These are phyloP conservation scores for Lipomyces sp. DNA, from an alignment of 805 yeast species.

Conservation along the genomic window DNA sequence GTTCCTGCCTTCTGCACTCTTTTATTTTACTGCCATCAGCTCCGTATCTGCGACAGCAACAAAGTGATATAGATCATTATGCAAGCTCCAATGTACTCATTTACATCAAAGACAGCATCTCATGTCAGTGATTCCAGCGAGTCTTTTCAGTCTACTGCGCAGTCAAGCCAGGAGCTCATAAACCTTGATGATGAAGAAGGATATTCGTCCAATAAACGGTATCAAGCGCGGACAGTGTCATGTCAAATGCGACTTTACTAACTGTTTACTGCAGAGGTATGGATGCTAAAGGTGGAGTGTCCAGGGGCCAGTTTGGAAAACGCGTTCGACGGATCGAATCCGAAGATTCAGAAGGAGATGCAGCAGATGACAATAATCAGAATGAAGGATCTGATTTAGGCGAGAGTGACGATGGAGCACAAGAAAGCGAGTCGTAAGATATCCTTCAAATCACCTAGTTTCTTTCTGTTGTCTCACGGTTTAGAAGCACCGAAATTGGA, in stretches of 20 bases:
- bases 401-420: background rate
- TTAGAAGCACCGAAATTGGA: background rate
- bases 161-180: background rate
- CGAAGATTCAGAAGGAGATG: conserved; percentile 1
- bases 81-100: background rate
- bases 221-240: background rate
- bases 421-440: background rate
- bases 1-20: no score
- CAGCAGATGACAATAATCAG: background rate
- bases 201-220: background rate
- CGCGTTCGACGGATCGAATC: background rate
- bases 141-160: background rate
- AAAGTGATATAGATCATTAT: no score
- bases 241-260: background rate
- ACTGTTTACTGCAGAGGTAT: background rate
- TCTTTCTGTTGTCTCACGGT: background rate
- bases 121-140: conserved; percentile 2
- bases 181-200: background rate
- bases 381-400: background rate
- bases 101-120: conserved; percentile 1
- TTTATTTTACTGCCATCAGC: no score
- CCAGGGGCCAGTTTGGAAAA: background rate
- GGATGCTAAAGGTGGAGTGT: background rate
- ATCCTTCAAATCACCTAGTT: background rate
- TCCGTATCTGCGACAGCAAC: no score